Evolutionary conservation across 2,329 filamentous ascomycete species (phyloP), one percentile per base, ranked within the genome.

Genomic region (Sclerotinia sclerotiorum): DNA sequence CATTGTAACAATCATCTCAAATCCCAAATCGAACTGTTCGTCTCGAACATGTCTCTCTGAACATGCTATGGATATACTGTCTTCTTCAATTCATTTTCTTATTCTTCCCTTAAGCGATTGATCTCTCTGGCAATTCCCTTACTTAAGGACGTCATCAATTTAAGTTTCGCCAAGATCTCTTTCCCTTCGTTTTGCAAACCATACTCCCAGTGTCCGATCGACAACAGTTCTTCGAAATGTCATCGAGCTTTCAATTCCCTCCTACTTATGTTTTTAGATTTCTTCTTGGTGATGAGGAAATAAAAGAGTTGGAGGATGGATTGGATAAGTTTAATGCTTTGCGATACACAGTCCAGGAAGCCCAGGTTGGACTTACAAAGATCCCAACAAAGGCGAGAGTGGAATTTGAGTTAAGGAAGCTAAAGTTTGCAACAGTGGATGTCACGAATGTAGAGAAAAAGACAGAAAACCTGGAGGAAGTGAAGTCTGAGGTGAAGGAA

Each of bases 281-380:
- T 17, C 52, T 69, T 5, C 68, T 74, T 21, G 57, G 69, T 46
- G 68, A 65, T 6, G 42, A 71, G 8, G 85, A 90, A 71, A 81
- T 91, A 13, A 85, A 88, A 62, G 79, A 83, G 44, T 77, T 92
- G 19, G 89, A 93, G 76, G 84, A 88, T 35, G 83, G 83, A 46
- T 46, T 68, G n/a, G 60, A 68, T 46, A 29, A 85, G 96, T 5
- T 80, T 80, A 0, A 77, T 95, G 65, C 94, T 92, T 0, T 89
- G 90, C 69, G 86, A 94, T 77, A 82, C 90, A 65, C 82, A 83
- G 19, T 68, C 10, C 52, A 46, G 57, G 90, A 94, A 78, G 93
- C 93, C 0, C 83, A 85, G 5, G 78, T 97, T 3, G 82, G 97
- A 2, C 77, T 98, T 42, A 93, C 91, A 2, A 92, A 88, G 72